A percentile compares a stretch with the other conserved stretches of the same genome.
These are phyloP conservation scores for Bullera alba DNA, from an alignment of 768 basidiomycete genomes.

Conservation along the genomic window DNA sequence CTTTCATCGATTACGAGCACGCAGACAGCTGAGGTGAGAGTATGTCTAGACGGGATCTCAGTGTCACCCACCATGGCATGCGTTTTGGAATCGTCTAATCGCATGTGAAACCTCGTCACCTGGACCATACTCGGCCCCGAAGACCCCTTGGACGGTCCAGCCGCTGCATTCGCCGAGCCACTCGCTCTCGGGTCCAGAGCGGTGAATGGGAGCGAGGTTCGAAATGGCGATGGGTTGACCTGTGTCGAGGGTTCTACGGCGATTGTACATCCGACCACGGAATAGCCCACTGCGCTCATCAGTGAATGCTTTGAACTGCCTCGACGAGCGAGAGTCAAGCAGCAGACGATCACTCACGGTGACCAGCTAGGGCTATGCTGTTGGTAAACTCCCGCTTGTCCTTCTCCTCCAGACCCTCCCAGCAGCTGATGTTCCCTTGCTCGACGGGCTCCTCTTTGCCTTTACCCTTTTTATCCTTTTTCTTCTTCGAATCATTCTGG, in stretches of 20 bases:
- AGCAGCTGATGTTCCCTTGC: conserved; percentile 13
- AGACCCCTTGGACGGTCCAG: not conserved
- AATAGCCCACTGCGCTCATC: conserved; percentile 28
- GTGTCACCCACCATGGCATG: conserved; percentile 36
- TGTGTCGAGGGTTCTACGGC: conserved; percentile 17
- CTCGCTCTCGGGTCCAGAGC: conserved; percentile 24
- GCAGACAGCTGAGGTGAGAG: not conserved
- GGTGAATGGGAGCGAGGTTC: conserved; percentile 26
- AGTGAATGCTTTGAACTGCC: not conserved
- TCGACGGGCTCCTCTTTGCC: conserved; percentile 21
- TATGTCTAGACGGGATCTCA: not conserved
- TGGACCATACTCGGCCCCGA: conserved; percentile 31
- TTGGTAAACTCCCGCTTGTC: conserved; percentile 25
- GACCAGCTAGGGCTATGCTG: conserved; percentile 25
- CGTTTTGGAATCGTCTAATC: conserved; percentile 35
- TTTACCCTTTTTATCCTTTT: conserved; percentile 19
- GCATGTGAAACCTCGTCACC: conserved; percentile 36
- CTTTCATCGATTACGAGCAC: not conserved
- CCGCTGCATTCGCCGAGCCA: not conserved
- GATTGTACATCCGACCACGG: conserved; percentile 34
- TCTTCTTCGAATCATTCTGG: not conserved
- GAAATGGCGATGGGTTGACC: conserved; percentile 31
- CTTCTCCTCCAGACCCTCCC: conserved; percentile 20
- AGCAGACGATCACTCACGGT: conserved; percentile 25
- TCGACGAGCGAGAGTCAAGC: not conserved